Percentiles rank a stretch among this genome's conserved stretches.
Evolutionary conservation across 768 basidiomycete species (phyloP).

Genomic region (Psilocybe sp.): DNA sequence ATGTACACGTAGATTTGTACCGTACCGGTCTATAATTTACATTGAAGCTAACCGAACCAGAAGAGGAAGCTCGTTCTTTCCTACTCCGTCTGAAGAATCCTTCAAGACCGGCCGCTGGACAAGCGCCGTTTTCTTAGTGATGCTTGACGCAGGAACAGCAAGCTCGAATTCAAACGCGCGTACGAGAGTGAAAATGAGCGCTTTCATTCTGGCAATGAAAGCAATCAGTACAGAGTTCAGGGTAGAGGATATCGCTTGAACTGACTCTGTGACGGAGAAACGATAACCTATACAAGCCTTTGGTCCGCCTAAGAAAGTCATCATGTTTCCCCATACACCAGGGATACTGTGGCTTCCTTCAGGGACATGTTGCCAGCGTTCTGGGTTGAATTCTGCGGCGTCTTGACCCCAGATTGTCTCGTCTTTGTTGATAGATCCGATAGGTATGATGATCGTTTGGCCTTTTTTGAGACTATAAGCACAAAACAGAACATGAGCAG

Average conservation of each 20-base stretch:
- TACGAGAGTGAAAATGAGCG: slow-evolving; percentile 45
- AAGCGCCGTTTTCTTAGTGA: slow-evolving; percentile 33
- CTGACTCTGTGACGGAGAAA: slow-evolving; percentile 60
- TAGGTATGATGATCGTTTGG: slow-evolving; percentile 43
- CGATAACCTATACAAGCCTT: slow-evolving; percentile 65
- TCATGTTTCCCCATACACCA: slow-evolving; percentile 45
- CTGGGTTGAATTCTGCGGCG: slow-evolving; percentile 58
- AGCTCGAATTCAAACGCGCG: slow-evolving; percentile 55
- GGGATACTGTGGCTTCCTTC: slow-evolving; percentile 43
- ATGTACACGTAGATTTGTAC: too few species aligned
- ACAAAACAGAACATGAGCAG: neutral
- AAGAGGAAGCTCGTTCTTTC: slow-evolving; percentile 42
- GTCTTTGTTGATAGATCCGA: slow-evolving; percentile 48
- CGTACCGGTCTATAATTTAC: too few species aligned
- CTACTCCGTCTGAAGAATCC: slow-evolving; percentile 29
- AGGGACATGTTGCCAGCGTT: slow-evolving; percentile 55
- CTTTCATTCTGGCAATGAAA: slow-evolving; percentile 20
- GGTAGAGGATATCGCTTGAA: slow-evolving; percentile 1
- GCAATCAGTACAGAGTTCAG: neutral
- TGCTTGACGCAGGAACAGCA: slow-evolving; percentile 43
- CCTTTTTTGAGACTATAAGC: slow-evolving; percentile 37
- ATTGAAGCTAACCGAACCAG: slow-evolving; percentile 16
- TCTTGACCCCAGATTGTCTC: slow-evolving; percentile 61
- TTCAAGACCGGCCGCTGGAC: slow-evolving; percentile 43
- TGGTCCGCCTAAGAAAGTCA: slow-evolving; percentile 62